phyloP scores from a whole-genome alignment of 257 asterid genomes.

The Solanum sitiens region DNA sequence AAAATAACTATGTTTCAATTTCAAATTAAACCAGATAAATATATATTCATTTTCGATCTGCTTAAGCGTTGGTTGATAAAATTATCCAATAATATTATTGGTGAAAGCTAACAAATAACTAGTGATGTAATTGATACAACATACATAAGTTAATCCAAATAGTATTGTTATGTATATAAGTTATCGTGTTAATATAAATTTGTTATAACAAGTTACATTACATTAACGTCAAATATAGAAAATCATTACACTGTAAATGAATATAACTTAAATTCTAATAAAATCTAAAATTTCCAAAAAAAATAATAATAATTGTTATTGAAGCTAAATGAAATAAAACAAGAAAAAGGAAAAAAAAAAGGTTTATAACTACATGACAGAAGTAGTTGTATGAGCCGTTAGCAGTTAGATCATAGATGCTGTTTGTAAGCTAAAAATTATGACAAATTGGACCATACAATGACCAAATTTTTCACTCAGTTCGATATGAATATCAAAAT shows the following conservation, averaged over 20 bases:
- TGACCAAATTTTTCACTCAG: background rate
- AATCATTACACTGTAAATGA: background rate
- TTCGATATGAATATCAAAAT: background rate
- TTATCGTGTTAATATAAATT: no score
- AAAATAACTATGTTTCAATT: background rate
- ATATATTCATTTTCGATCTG: background rate
- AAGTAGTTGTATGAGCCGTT: background rate
- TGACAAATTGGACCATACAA: constrained; percentile 22
- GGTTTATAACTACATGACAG: background rate
- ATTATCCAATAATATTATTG: background rate
- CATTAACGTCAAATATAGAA: background rate
- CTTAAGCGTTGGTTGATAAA: background rate
- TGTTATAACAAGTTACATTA: no score
- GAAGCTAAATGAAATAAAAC: background rate
- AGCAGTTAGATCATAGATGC: background rate
- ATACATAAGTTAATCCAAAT: no score
- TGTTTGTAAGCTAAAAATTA: background rate
- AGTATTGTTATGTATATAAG: no score
- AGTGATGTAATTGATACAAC: background rate
- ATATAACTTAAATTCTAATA: background rate
- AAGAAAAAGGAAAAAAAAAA: background rate
- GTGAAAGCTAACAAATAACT: background rate
- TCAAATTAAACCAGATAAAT: background rate
- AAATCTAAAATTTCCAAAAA: background rate
- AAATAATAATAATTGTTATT: background rate